phyloP scores from a whole-genome alignment of 768 basidiomycete species.

The Calocybe indica region DNA sequence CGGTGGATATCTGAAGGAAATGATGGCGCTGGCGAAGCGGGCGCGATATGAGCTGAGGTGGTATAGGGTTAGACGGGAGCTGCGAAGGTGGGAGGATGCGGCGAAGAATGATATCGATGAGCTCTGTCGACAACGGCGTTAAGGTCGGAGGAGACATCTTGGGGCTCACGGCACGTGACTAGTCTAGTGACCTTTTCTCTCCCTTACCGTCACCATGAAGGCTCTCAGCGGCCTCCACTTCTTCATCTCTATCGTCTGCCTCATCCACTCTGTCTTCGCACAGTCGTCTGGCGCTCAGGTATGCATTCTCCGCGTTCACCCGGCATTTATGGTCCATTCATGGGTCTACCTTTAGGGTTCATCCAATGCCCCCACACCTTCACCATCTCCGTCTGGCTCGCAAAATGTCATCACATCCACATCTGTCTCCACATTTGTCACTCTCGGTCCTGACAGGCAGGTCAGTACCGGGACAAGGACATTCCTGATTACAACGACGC shows the following conservation, averaged over 20 bases:
- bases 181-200: too few relatives aligned
- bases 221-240: slow-evolving; percentile 3
- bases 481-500: slow-evolving; percentile 40
- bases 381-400: not conserved
- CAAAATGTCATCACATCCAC: slow-evolving; percentile 35
- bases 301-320: too few relatives aligned
- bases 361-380: too few relatives aligned
- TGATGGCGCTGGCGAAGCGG: slow-evolving; percentile 59
- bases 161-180: too few relatives aligned
- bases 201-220: not conserved
- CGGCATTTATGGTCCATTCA: too few relatives aligned
- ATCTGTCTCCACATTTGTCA: slow-evolving; percentile 28
- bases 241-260: slow-evolving; percentile 11
- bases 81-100: slow-evolving; percentile 50
- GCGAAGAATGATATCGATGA: slow-evolving; percentile 44
- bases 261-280: not conserved
- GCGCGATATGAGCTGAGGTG: slow-evolving; percentile 53
- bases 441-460: slow-evolving; percentile 34
- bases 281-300: too few relatives aligned
- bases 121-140: slow-evolving; percentile 14
- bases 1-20: slow-evolving; percentile 50
- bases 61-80: slow-evolving; percentile 37
- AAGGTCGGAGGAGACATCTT: not conserved
- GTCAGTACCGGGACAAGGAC: slow-evolving; percentile 33
- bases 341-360: too few relatives aligned